Evolutionary conservation across 768 basidiomycete species (phyloP), one percentile per base, ranked within the genome.

Genomic region (Tricholoma terreum): DNA sequence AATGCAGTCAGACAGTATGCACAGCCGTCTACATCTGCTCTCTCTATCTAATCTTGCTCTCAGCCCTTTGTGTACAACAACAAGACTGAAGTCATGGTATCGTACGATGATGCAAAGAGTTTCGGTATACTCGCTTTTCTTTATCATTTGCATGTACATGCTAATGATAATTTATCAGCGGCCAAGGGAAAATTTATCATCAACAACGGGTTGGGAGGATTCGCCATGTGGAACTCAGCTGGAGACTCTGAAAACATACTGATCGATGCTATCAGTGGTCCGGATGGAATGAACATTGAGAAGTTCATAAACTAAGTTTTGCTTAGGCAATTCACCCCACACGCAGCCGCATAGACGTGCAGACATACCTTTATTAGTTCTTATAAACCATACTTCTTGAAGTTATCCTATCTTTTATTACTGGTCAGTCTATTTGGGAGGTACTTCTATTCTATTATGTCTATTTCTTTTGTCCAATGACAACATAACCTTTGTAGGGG

Each of bases 1-100:
- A 74, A 2, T 92, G 90, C 75, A 86, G 82, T 59, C 82, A 90
- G 69, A 91, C 90, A 51, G 90, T 91, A 59, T 31, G 84, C 74
- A 4, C 7, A n/a, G n/a, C 64, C n/a, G 17, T 50, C 27, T n/a
- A 35, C 43, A 12, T 11, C 49, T 10, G 10, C 34, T 8, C 3
- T 34, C 22, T 17, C 21, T 31, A 24, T 50, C 19, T 59, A 30
- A 52, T 43, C 10, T 42, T n/a, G n/a, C n/a, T n/a, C n/a, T 5
- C 61, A 90, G 87, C 84, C 88, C 0, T 89, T 80, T 56, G 79
- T 91, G 15, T 91, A 89, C 69, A 77, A 86, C 65, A 54, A 76
- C 4, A 73, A 66, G 1, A 74, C 75, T 0, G 66, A 83, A 35
- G 75, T 82, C 27, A 77, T 89, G 80, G 76, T 91, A 21, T 85